These are phyloP conservation scores for Vaccinium macrocarpon DNA, from an alignment of 148 eudicot genomes.

Conservation along the genomic window DNA sequence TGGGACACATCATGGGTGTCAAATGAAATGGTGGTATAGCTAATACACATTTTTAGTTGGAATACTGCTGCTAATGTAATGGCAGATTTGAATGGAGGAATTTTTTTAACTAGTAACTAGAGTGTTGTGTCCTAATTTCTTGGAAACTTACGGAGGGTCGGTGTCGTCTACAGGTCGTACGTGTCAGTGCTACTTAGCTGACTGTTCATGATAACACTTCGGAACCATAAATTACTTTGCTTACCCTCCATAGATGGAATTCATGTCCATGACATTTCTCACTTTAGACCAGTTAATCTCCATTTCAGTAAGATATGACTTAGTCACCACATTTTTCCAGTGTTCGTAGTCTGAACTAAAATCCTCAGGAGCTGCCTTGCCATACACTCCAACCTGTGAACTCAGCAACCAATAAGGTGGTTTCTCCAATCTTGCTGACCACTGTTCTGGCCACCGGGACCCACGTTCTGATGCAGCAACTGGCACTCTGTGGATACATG, in stretches of 20 bases:
- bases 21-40: neutral
- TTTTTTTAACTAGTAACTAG: neutral
- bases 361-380: slow-evolving; percentile 64
- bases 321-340: slow-evolving; percentile 58
- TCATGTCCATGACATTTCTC: slow-evolving; percentile 73
- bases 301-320: slow-evolving; percentile 50
- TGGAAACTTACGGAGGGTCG: neutral
- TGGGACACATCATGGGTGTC: neutral
- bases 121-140: neutral
- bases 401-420: slow-evolving; percentile 57
- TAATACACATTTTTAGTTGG: neutral
- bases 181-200: neutral
- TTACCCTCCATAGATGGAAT: slow-evolving; percentile 70
- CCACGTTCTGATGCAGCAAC: slow-evolving; percentile 43
- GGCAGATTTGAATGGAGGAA: neutral
- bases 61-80: neutral
- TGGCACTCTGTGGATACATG: slow-evolving; percentile 63
- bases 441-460: slow-evolving; percentile 55
- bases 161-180: neutral
- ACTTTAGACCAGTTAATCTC: slow-evolving; percentile 59
- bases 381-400: slow-evolving; percentile 57
- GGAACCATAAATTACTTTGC: slow-evolving; percentile 15
- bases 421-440: slow-evolving; percentile 50
- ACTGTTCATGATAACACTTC: neutral
- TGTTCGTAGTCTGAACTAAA: slow-evolving; percentile 46